phyloP scores from a whole-genome alignment of 192 early-diverging fungal genomes.

The Rhizoclosmatium sp. region DNA sequence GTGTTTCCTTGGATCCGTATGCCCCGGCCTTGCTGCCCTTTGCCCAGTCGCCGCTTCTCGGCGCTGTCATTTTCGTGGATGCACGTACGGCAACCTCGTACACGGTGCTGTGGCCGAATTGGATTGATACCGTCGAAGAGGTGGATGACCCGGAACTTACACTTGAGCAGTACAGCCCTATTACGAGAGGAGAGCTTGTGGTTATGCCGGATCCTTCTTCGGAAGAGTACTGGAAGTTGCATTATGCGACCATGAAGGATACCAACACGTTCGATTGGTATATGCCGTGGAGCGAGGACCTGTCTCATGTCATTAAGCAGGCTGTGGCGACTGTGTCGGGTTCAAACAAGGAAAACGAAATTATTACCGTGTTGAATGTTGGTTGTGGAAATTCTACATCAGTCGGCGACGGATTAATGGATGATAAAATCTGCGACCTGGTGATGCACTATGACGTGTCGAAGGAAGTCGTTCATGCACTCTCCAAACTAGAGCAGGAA shows the following conservation, averaged over 20 bases:
- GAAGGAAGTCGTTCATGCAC: neutral
- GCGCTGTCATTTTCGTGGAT: slow-evolving; percentile 24
- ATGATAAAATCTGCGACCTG: slow-evolving; percentile 9
- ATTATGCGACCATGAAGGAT: slow-evolving; percentile 33
- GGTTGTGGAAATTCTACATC: slow-evolving; percentile 31
- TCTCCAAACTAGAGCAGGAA: neutral
- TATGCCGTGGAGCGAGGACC: slow-evolving; percentile 25
- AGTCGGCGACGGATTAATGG: slow-evolving; percentile 36
- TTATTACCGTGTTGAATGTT: slow-evolving; percentile 26
- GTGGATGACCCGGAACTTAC: neutral
- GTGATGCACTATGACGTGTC: slow-evolving; percentile 31
- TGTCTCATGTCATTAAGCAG: slow-evolving; percentile 13
- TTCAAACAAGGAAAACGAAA: neutral
- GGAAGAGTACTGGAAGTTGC: slow-evolving; percentile 23
- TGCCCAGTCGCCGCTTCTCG: slow-evolving; percentile 1
- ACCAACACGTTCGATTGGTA: slow-evolving; percentile 31
- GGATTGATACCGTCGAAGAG: neutral
- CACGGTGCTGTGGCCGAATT: slow-evolving; percentile 22
- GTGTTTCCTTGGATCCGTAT: slow-evolving; percentile 32
- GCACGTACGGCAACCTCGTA: slow-evolving; percentile 22
- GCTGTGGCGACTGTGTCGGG: neutral
- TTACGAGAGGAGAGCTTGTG: slow-evolving; percentile 34
- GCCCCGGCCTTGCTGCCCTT: slow-evolving; percentile 23
- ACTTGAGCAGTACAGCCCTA: neutral
- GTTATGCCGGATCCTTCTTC: slow-evolving; percentile 23